phyloP scores from a whole-genome alignment of 257 asterid genomes.

The Jacaranda copaia region DNA sequence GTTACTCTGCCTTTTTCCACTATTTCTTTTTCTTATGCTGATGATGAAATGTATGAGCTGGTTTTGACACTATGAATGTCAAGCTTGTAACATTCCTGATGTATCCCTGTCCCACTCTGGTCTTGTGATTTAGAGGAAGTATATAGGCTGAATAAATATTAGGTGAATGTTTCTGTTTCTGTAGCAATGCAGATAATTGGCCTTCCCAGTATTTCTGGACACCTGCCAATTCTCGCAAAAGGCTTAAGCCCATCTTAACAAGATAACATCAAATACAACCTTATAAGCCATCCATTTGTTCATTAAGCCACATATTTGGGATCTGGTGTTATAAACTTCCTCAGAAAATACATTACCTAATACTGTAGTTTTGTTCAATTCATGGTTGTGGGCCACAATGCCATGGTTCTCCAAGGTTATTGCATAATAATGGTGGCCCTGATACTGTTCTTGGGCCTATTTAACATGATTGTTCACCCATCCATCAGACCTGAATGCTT shows the following conservation, averaged over 20 bases:
- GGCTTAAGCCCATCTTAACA: background rate
- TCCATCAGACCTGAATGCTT: no score
- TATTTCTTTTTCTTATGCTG: no score
- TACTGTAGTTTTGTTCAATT: background rate
- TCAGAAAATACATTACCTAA: background rate
- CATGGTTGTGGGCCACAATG: no score
- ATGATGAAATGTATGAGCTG: no score
- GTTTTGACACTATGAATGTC: no score
- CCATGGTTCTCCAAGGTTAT: no score
- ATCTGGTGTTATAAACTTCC: background rate
- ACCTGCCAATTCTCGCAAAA: constrained; percentile 1
- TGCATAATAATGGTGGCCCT: no score
- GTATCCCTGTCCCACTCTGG: no score
- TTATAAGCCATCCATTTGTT: background rate
- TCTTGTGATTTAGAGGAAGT: no score
- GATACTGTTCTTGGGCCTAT: no score
- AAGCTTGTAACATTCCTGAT: no score
- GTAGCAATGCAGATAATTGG: background rate
- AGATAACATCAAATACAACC: background rate
- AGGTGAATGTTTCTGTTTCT: background rate
- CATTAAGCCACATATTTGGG: background rate
- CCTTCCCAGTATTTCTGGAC: background rate
- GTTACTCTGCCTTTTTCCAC: background rate
- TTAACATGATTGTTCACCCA: no score
- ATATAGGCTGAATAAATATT: background rate